phyloP scores from a whole-genome alignment of 768 basidiomycete species.

The Cystofilobasidium capitatum region DNA sequence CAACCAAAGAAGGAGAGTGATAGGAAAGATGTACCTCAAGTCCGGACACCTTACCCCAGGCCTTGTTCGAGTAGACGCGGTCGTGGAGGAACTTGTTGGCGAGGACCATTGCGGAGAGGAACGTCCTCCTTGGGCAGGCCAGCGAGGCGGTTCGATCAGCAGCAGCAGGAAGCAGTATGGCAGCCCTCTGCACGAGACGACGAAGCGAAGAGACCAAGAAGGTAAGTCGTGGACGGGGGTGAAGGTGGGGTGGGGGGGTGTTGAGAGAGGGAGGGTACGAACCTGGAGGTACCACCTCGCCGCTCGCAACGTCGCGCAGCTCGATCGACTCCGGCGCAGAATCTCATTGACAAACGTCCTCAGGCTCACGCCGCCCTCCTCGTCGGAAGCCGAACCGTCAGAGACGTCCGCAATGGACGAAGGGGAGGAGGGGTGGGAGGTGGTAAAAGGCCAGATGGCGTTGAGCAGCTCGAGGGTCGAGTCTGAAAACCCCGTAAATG shows the following conservation, averaged over 20 bases:
- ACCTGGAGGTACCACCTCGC: conserved; percentile 42
- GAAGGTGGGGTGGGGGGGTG: conserved; percentile 41
- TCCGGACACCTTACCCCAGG: conserved; percentile 91
- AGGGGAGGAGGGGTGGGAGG: not conserved
- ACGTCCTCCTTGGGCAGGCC: conserved; percentile 76
- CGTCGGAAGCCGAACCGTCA: conserved; percentile 2
- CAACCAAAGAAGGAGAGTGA: no score
- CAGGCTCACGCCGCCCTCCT: conserved; percentile 43
- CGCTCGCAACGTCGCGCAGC: conserved; percentile 71
- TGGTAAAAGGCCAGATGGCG: conserved; percentile 14
- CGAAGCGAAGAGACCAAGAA: conserved; percentile 1
- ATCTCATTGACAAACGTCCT: conserved; percentile 80
- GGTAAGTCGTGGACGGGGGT: not conserved
- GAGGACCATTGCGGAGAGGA: conserved; percentile 75
- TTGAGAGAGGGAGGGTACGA: conserved; percentile 56
- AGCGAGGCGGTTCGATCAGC: conserved; percentile 36
- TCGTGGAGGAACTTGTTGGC: conserved; percentile 91
- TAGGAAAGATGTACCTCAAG: conserved; percentile 48
- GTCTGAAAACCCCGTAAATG: not conserved
- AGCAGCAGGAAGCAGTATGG: conserved; percentile 8
- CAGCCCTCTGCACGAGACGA: conserved; percentile 4
- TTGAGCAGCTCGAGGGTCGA: conserved; percentile 24
- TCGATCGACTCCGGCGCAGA: conserved; percentile 72
- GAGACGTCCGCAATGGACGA: not conserved
- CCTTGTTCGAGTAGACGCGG: conserved; percentile 82